Evolutionary conservation across 495 filamentous ascomycete genomes (phyloP).

Genomic region (Penicillium atrosanguineum): DNA sequence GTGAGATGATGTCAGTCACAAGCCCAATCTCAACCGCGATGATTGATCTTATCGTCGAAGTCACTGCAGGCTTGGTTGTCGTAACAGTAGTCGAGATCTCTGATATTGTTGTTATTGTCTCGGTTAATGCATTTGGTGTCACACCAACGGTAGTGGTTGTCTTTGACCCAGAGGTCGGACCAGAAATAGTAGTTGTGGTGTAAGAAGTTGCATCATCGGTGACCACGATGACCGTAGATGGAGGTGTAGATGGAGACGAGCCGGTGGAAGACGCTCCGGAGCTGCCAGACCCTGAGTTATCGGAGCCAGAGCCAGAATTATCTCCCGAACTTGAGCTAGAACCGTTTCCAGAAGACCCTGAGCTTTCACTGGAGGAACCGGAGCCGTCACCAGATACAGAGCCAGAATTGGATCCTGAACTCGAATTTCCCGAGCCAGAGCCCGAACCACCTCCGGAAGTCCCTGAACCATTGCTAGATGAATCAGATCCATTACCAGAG

Average conservation of each 20-base stretch:
- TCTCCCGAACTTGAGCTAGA: background rate
- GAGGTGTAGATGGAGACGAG: background rate
- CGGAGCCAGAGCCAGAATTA: background rate
- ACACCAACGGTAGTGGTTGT: background rate
- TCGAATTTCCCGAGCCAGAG: background rate
- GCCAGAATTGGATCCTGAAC: background rate
- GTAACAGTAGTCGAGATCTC: background rate
- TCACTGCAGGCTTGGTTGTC: background rate
- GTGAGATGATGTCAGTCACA: no score
- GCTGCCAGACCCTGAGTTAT: background rate
- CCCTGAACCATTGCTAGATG: background rate
- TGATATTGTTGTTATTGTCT: background rate
- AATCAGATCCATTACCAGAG: background rate
- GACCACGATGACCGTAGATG: background rate
- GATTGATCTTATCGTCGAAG: background rate
- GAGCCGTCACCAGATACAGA: background rate
- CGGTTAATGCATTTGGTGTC: background rate
- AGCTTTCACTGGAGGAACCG: background rate
- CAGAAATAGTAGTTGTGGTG: background rate
- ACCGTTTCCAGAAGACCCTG: background rate
- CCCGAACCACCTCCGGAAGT: background rate
- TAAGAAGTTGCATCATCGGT: background rate
- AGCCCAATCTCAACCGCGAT: background rate
- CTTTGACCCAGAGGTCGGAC: background rate
- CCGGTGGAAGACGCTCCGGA: background rate